Percentiles rank a stretch among this genome's conserved stretches.
Conservation (phyloP, 2,329 filamentous ascomycete genomes). For the Phaeosphaeriaceae sp. region DNA sequence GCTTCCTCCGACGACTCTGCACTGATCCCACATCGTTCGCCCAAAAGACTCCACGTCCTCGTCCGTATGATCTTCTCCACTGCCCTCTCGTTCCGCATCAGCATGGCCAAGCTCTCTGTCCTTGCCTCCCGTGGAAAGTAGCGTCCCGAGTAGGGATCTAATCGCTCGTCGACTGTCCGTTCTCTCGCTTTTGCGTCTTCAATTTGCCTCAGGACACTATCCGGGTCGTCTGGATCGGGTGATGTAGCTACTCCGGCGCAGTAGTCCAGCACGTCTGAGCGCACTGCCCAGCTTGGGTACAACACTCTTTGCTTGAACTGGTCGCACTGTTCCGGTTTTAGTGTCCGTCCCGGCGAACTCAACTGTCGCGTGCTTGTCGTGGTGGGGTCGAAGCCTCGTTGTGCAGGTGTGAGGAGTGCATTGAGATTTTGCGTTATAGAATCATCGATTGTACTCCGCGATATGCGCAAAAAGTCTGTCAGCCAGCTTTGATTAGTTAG, state of each 20-base stretch:
- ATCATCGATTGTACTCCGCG: slow-evolving; percentile 86
- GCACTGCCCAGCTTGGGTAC: slow-evolving; percentile 86
- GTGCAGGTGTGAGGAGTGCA: slow-evolving; percentile 79
- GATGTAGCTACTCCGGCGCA: slow-evolving; percentile 87
- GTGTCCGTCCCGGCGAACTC: slow-evolving; percentile 58
- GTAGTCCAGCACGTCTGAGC: slow-evolving; percentile 85
- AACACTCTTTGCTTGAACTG: slow-evolving; percentile 79
- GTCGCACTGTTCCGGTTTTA: slow-evolving; percentile 70
- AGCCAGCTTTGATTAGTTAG: slow-evolving; percentile 44
- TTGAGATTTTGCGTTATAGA: slow-evolving; percentile 94
- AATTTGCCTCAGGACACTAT: slow-evolving; percentile 71
- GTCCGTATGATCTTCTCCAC: slow-evolving; percentile 82
- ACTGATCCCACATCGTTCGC: slow-evolving; percentile 73
- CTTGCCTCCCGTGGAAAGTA: slow-evolving; percentile 82
- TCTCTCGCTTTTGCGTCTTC: slow-evolving; percentile 76
- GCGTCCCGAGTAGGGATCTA: slow-evolving; percentile 89
- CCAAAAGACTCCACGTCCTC: slow-evolving; percentile 81
- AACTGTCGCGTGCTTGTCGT: slow-evolving; percentile 73
- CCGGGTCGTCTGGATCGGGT: slow-evolving; percentile 86
- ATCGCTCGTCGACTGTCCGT: slow-evolving; percentile 80
- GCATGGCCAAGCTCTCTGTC: slow-evolving; percentile 77
- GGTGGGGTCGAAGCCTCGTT: slow-evolving; percentile 76
- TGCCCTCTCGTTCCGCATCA: slow-evolving; percentile 77
- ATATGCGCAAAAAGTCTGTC: slow-evolving; percentile 88
- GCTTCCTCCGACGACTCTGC: slow-evolving; percentile 54